Percentiles rank a stretch among this genome's conserved stretches.
Evolutionary conservation across 208 protist species (phyloP).

Genomic region (Trypanosoma scelopori): DNA sequence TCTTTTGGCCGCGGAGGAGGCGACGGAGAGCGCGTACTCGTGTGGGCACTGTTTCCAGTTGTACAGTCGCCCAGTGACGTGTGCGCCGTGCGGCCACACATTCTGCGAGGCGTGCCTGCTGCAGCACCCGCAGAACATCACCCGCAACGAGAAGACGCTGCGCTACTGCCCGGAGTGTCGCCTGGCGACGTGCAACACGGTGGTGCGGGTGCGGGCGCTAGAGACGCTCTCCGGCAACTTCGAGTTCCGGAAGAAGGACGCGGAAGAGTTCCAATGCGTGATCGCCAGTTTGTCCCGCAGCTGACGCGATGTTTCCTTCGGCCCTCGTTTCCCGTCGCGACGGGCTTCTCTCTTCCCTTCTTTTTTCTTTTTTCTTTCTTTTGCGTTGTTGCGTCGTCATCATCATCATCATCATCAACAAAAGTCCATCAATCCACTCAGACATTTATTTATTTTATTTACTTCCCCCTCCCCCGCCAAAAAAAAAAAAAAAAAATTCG

Average conservation of each 20-base stretch:
- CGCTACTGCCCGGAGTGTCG: constrained; percentile 37
- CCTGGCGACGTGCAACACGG: constrained; percentile 5
- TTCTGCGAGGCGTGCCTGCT: constrained; percentile 73
- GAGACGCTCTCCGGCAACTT: constrained; percentile 31
- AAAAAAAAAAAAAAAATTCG: too few species aligned
- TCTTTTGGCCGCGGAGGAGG: constrained; percentile 72
- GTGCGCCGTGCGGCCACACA: constrained; percentile 86
- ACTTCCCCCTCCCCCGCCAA: too few species aligned
- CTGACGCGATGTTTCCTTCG: too few species aligned
- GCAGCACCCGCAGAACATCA: constrained; percentile 43
- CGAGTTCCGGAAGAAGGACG: constrained; percentile 13
- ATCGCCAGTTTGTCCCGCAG: not conserved
- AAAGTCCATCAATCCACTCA: too few species aligned
- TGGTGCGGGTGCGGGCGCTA: constrained; percentile 21
- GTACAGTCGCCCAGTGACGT: constrained; percentile 53
- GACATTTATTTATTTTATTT: too few species aligned
- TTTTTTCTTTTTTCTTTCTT: too few species aligned
- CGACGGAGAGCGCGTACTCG: constrained; percentile 71
- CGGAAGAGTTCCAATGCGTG: constrained; percentile 8
- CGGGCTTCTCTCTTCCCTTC: too few species aligned
- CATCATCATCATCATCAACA: too few species aligned
- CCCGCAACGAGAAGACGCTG: not conserved
- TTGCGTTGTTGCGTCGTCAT: too few species aligned
- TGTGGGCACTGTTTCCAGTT: constrained; percentile 75
- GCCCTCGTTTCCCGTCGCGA: too few species aligned